Conservation (phyloP, 805 yeast genomes). For the Ogataea trehalophila region DNA sequence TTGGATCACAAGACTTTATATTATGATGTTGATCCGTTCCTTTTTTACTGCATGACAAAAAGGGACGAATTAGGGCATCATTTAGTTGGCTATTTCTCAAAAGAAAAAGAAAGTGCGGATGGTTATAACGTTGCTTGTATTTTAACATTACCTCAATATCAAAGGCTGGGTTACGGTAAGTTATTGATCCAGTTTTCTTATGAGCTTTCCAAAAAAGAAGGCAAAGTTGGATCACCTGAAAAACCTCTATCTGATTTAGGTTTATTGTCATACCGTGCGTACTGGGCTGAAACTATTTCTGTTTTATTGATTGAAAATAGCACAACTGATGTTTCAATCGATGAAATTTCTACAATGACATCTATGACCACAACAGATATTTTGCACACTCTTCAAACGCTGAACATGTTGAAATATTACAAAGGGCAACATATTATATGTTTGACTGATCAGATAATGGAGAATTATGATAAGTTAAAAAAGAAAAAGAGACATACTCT, state of each 20-base stretch:
- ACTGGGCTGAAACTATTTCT: constrained; percentile 89
- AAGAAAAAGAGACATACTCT: constrained; percentile 70
- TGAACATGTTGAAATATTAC: constrained; percentile 84
- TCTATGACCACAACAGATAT: constrained; percentile 97
- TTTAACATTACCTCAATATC: constrained; percentile 92
- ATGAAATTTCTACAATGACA: constrained; percentile 79
- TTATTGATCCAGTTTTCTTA: constrained; percentile 90
- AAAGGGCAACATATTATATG: constrained; percentile 93
- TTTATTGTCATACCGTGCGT: constrained; percentile 86
- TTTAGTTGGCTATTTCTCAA: constrained; percentile 92
- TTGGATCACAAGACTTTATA: constrained; percentile 94
- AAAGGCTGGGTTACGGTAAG: constrained; percentile 91
- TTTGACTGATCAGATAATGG: constrained; percentile 76
- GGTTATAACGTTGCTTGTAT: constrained; percentile 96
- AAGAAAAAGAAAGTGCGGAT: constrained; percentile 95
- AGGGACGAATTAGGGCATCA: constrained; percentile 91
- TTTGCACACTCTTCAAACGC: constrained; percentile 85
- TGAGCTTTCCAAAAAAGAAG: constrained; percentile 81
- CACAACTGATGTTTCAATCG: constrained; percentile 57
- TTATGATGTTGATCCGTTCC: constrained; percentile 96
- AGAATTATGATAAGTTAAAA: constrained; percentile 61
- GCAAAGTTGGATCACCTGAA: constrained; percentile 94
- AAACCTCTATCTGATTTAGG: constrained; percentile 96
- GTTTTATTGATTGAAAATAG: constrained; percentile 63
- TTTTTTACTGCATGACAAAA: constrained; percentile 92